Percentiles rank a stretch among this genome's conserved stretches.
These are phyloP conservation scores for Trichosanthes cucumerina DNA, from an alignment of 306 rosid genomes.

Conservation along the genomic window DNA sequence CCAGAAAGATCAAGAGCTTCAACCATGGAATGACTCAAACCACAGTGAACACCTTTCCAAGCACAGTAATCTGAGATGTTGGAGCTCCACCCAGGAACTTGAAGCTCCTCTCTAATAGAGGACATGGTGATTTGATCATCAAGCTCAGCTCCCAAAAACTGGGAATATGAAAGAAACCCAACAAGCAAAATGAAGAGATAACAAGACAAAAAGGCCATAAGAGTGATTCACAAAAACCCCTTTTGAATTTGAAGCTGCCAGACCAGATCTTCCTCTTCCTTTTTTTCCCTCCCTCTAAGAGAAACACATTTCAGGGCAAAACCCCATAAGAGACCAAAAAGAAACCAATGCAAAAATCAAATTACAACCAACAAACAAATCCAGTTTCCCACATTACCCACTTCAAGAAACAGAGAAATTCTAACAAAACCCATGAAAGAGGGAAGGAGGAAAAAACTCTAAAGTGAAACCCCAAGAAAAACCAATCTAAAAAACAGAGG, in stretches of 20 bases:
- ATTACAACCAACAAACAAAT: not conserved
- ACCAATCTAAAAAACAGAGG: not conserved
- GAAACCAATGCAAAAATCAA: slow-evolving; percentile 8
- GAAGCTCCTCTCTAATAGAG: slow-evolving; percentile 69
- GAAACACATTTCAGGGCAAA: slow-evolving; percentile 10
- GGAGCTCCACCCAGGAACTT: slow-evolving; percentile 69
- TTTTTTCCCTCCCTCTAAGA: not conserved
- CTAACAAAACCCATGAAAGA: not conserved
- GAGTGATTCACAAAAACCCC: not conserved
- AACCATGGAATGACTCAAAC: slow-evolving; percentile 49
- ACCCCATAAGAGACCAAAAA: not conserved
- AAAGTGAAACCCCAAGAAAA: not conserved
- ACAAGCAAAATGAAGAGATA: slow-evolving; percentile 34
- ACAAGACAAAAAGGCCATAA: slow-evolving; percentile 38
- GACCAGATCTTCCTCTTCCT: slow-evolving; percentile 10
- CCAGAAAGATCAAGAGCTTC: slow-evolving; percentile 76
- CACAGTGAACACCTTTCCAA: slow-evolving; percentile 79
- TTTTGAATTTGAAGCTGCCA: not conserved
- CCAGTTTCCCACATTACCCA: not conserved
- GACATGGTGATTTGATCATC: slow-evolving; percentile 47
- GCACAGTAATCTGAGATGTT: slow-evolving; percentile 59
- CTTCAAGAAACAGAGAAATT: not conserved
- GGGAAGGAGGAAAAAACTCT: not conserved
- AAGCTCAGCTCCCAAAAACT: slow-evolving; percentile 40
- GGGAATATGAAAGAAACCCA: slow-evolving; percentile 39